phyloP scores from a whole-genome alignment of 148 eudicot genomes.

The Persicaria maculosa region DNA sequence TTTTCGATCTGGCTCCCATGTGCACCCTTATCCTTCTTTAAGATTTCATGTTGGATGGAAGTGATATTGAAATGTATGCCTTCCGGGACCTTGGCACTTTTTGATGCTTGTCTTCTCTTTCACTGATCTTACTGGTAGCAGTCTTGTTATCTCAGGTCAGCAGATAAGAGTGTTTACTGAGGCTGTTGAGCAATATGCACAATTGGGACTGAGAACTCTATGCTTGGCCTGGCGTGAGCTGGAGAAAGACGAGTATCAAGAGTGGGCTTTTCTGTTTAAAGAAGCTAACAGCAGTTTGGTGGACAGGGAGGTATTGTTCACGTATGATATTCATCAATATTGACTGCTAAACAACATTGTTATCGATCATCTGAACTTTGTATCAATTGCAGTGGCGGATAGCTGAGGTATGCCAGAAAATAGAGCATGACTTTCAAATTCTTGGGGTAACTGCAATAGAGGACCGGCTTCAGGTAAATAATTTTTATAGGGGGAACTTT shows the following conservation, averaged over 20 bases:
- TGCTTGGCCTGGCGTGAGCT: slow-evolving; percentile 94
- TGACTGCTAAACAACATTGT: background rate
- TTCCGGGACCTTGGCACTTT: too few species aligned
- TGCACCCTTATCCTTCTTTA: background rate
- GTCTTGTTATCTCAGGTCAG: slow-evolving; percentile 41
- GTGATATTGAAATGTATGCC: background rate
- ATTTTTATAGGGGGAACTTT: background rate
- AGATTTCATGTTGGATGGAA: background rate
- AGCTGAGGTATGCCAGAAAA: slow-evolving; percentile 87
- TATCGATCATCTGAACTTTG: background rate
- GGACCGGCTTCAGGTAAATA: slow-evolving; percentile 77
- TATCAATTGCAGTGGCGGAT: slow-evolving; percentile 73
- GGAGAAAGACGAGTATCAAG: slow-evolving; percentile 72
- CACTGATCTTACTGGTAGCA: background rate
- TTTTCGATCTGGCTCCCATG: background rate
- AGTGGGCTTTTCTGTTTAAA: slow-evolving; percentile 83
- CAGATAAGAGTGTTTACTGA: slow-evolving; percentile 59
- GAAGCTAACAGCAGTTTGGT: slow-evolving; percentile 91
- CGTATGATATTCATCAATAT: slow-evolving; percentile 6
- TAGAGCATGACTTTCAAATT: slow-evolving; percentile 76
- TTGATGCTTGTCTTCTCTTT: background rate
- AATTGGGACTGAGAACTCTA: slow-evolving; percentile 89
- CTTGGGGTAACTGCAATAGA: slow-evolving; percentile 97
- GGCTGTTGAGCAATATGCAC: slow-evolving; percentile 87
- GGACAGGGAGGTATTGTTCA: slow-evolving; percentile 78